Base-by-base conservation (phyloP, 352 stramenopile genomes). In the Phytophthora colocasiae region DNA sequence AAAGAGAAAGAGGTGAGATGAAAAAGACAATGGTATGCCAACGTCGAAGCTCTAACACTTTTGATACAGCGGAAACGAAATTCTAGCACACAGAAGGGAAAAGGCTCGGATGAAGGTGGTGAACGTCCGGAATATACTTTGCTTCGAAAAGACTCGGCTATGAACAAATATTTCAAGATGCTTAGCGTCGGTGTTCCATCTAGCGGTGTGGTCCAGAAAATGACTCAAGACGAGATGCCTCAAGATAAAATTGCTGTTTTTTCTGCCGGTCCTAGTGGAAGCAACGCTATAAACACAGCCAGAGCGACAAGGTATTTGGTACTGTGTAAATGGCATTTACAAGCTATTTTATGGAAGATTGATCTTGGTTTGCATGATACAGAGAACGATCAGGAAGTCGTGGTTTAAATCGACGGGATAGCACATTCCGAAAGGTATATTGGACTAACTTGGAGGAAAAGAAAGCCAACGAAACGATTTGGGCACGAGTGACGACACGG, bases 81-180 rank as follows among this genome's bases (percentile, higher is more conserved):
- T 44, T 57, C 52, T 56, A 70, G 43, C 5, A 66, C 38, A n/a
- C 31, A 2, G 8, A 69, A 70, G 10, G 32, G 52, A n/a, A 69
- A 66, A 39, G 39, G 10, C 15, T 5, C 14, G 15, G 22, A 12
- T 11, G 45, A 54, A 60, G 26, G 44, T 47, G 48, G 63, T 3
- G 85, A 93, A 63, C 77, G 72, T 12, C 63, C 74, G 8, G 83
- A 74, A 38, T 92, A 88, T 51, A 66, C 82, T 40, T 73, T 82
- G 3, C 66, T 95, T 44, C 69, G 77, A 11, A 55, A 45, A 6
- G 81, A 95, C 50, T 71, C 79, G n/a, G 69, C 71, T 15, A 89
- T 93, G 80, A 80, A 83, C 6, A 95, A 93, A 29, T 95, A 95
- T 49, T 93, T 95, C 65, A 93, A 92, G 47, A 93, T 95, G 87